Evolutionary conservation across 805 yeast species (phyloP).

Genomic region (Pichia californica): DNA sequence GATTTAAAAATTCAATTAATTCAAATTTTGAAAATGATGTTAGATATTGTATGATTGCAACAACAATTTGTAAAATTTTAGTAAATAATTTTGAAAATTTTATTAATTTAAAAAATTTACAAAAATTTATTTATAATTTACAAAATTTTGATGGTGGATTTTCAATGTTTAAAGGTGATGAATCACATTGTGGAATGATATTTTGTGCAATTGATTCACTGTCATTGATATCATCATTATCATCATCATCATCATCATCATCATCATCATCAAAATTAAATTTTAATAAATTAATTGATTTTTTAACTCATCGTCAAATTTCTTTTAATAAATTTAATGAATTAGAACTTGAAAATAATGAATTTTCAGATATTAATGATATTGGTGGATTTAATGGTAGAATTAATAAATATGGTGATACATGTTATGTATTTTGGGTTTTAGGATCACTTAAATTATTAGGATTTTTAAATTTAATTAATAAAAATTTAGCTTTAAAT

Average conservation of each 20-base stretch:
- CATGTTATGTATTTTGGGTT: constrained; percentile 87
- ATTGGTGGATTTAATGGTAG: constrained; percentile 84
- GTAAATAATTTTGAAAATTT: constrained; percentile 24
- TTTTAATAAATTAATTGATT: constrained; percentile 35
- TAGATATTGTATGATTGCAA: constrained; percentile 69
- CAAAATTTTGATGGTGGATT: constrained; percentile 64
- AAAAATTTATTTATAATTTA: constrained; percentile 31
- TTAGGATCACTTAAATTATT: constrained; percentile 50
- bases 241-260: constrained; percentile 19
- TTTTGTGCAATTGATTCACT: constrained; percentile 75
- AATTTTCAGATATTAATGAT: constrained; percentile 40
- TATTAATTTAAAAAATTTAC: constrained; percentile 38
- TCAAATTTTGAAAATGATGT: constrained; percentile 51
- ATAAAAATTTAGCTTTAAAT: constrained; percentile 29
- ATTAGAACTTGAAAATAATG: constrained; percentile 22
- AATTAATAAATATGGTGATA: constrained; percentile 75
- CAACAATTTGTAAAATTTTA: constrained; percentile 49
- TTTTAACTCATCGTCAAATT: constrained; percentile 64
- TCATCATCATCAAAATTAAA: constrained; percentile 15
- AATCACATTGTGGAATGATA: constrained; percentile 82
- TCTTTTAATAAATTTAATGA: constrained; percentile 29
- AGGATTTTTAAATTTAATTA: constrained; percentile 24
- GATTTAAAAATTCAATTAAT: constrained; percentile 44
- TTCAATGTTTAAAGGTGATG: constrained; percentile 42
- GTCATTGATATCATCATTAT: constrained; percentile 29